phyloP scores from a whole-genome alignment of 2,329 filamentous ascomycete genomes.

The Alternaria arborescens region DNA sequence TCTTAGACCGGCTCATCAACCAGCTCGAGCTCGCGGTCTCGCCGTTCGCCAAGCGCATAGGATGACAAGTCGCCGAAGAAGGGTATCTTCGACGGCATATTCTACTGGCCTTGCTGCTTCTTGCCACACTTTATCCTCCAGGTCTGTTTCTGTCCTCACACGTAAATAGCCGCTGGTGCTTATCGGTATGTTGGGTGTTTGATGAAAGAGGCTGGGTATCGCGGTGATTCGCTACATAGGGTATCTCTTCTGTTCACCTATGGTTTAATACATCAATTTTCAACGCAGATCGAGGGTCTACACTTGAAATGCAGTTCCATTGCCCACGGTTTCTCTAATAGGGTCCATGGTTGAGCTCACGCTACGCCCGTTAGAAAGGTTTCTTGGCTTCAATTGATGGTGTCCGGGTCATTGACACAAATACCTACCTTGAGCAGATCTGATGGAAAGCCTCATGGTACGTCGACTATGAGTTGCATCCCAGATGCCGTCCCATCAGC shows the following conservation, averaged over 20 bases:
- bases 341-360: too few species aligned
- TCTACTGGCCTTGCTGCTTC: conserved; percentile 46
- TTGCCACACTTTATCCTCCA: conserved; percentile 45
- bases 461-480: too few species aligned
- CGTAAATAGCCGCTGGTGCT: background rate
- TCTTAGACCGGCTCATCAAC: conserved; percentile 34
- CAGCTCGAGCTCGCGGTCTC: conserved; percentile 26
- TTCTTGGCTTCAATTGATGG: too few species aligned
- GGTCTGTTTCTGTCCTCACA: conserved; percentile 47
- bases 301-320: too few species aligned
- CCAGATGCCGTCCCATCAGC: too few species aligned
- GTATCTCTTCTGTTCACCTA: background rate
- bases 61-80: conserved; percentile 37
- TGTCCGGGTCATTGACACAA: accelerated
- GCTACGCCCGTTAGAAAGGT: too few species aligned
- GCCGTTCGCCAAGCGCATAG: conserved; percentile 25
- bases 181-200: background rate
- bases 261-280: background rate
- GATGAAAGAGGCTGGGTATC: background rate
- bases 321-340: too few species aligned
- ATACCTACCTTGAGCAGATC: too few species aligned
- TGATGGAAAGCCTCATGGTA: too few species aligned
- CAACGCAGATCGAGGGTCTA: too few species aligned
- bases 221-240: background rate
- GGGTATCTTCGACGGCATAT: conserved; percentile 33